phyloP scores from a whole-genome alignment of 345 rosid genomes.

The Hibiscus syriacus region DNA sequence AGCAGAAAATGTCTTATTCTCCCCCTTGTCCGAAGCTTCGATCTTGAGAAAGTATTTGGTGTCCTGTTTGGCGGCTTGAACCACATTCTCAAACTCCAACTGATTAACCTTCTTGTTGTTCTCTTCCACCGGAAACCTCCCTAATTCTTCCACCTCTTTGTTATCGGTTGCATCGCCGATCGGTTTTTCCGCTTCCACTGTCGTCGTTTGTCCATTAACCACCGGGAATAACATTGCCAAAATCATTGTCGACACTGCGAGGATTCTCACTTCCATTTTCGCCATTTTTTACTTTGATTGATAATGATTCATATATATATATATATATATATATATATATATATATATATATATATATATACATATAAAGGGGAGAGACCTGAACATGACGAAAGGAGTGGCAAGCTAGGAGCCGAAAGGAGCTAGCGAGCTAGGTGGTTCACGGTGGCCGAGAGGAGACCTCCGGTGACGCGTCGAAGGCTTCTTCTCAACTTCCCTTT shows the following conservation, averaged over 20 bases:
- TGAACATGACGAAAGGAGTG: no score
- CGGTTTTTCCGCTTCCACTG: slow-evolving; percentile 46
- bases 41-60: slow-evolving; percentile 56
- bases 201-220: slow-evolving; percentile 8
- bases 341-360: no score
- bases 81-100: slow-evolving; percentile 35
- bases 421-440: no score
- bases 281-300: not conserved
- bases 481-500: no score
- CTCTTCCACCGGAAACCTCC: slow-evolving; percentile 60
- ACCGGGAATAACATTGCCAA: not conserved
- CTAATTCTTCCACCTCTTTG: slow-evolving; percentile 56
- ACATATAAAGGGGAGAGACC: no score
- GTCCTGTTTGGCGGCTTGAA: slow-evolving; percentile 65
- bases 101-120: slow-evolving; percentile 37
- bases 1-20: slow-evolving; percentile 9
- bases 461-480: no score
- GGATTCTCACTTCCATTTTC: not conserved
- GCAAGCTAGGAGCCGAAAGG: no score
- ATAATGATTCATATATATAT: not conserved
- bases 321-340: no score
- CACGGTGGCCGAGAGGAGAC: no score
- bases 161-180: slow-evolving; percentile 39
- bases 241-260: not conserved
- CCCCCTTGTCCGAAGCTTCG: slow-evolving; percentile 28